phyloP scores from a whole-genome alignment of 148 eudicot genomes.

The Mesembryanthemum crystallinum region DNA sequence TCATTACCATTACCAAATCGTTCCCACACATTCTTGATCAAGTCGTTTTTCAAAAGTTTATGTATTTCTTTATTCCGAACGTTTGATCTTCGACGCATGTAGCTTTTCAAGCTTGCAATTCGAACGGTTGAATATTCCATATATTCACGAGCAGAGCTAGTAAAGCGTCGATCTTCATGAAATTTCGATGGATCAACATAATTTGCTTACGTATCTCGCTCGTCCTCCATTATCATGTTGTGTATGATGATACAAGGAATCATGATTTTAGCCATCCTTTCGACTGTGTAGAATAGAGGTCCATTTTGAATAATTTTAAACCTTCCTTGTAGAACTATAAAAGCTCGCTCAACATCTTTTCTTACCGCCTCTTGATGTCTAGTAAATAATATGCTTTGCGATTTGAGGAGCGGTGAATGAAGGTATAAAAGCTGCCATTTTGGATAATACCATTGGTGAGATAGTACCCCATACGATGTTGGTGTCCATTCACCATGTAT shows the following conservation, averaged over 20 bases:
- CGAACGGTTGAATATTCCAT: too few relatives aligned
- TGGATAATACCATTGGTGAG: too few relatives aligned
- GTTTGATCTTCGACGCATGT: too few relatives aligned
- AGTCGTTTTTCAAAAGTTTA: too few relatives aligned
- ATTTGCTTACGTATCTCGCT: not conserved
- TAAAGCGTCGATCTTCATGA: not conserved
- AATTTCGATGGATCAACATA: not conserved
- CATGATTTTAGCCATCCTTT: not conserved
- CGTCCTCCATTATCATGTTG: not conserved
- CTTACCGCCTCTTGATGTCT: not conserved
- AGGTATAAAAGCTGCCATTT: not conserved
- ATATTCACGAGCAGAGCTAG: too few relatives aligned
- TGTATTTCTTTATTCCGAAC: too few relatives aligned
- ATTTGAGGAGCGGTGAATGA: not conserved
- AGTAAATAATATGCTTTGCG: not conserved
- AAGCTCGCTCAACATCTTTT: not conserved
- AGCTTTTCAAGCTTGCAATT: too few relatives aligned
- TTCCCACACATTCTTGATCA: too few relatives aligned
- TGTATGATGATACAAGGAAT: not conserved
- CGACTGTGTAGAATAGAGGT: not conserved
- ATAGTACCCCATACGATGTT: not conserved
- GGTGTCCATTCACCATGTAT: not conserved
- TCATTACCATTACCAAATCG: too few relatives aligned
- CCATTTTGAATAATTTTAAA: not conserved
- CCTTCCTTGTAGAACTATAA: not conserved